Base-by-base conservation (phyloP, 192 early-diverging fungal species). In the Pilobolus umbonatus region DNA sequence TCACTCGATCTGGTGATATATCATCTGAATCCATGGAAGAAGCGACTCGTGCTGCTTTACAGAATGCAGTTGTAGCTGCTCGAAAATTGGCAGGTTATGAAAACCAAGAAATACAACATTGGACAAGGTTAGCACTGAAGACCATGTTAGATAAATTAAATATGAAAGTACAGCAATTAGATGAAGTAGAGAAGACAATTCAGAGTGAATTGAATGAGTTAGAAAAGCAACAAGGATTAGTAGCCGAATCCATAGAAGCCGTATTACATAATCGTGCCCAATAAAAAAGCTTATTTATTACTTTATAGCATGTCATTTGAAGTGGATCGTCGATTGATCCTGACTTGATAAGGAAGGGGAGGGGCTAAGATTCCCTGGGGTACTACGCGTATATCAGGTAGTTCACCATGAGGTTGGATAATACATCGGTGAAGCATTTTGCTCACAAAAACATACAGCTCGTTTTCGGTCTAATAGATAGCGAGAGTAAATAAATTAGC, bases 161-260 rank as follows among this genome's bases (percentile, higher is more conserved):
- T 54, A 75, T 92, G 22, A 99, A 99, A 69, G 79, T 98, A 76
- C 77, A 81, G 68, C 92, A 96, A 71, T 95, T 94, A 58, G 87
- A 95, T 45, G 90, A 95, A 64, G 61, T 97, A 46, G 96, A 96
- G 69, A 77, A 70, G 6, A 69, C 91, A 3, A 62, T 98, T n/a
- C 94, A 93, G 49, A 76, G 77, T 17, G 95, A 98, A 72, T 79
- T 86, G 65, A 77, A 77, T 47, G 94, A 96, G 31, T 62, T 97
- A 11, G 91, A 92, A 57, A 58, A 72, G 10, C 84, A 88, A 65
- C 39, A 51, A 31, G 30, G 28, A 29, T 43, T 67, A 29, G 17
- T 67, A 9, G 31, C 40, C 11, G 56, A 40, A 24, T 60, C 65
- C 15, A 58, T 67, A 21, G 58, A 67, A 21, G 24, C 15, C 28